These are phyloP conservation scores for Hibiscus trionum DNA, from an alignment of 345 rosid species.

Conservation along the genomic window DNA sequence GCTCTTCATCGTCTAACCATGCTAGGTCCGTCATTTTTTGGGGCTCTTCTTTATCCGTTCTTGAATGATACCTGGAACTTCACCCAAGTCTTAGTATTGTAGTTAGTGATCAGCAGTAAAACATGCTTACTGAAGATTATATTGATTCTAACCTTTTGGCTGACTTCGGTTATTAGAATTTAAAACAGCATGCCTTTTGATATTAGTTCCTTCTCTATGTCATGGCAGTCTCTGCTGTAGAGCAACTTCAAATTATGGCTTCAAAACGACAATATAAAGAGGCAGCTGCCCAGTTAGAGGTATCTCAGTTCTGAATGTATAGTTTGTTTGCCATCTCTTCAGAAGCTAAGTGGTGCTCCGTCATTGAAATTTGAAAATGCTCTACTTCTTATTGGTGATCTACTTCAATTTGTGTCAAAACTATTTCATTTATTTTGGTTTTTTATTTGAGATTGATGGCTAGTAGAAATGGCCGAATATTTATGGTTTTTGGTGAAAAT, in stretches of 20 bases:
- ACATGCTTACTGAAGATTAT: not conserved
- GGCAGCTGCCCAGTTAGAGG: slow-evolving; percentile 99
- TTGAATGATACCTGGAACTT: not conserved
- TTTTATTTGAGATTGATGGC: not conserved
- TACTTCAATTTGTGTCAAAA: not conserved
- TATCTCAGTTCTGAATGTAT: slow-evolving; percentile 14
- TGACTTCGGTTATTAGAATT: not conserved
- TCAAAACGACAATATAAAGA: slow-evolving; percentile 94
- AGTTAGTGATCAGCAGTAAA: not conserved
- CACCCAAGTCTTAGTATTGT: not conserved
- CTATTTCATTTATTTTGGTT: not conserved
- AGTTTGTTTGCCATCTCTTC: not conserved
- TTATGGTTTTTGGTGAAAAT: not conserved
- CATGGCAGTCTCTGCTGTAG: slow-evolving; percentile 89
- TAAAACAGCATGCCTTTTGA: not conserved
- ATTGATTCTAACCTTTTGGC: not conserved
- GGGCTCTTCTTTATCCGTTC: not conserved
- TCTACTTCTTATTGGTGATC: not conserved
- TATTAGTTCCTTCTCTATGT: slow-evolving; percentile 16
- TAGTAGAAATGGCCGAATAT: not conserved
- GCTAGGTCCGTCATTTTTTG: slow-evolving; percentile 56
- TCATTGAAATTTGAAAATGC: not conserved
- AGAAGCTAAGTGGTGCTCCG: not conserved
- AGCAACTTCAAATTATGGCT: slow-evolving; percentile 98
- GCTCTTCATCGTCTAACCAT: slow-evolving; percentile 99